Evolutionary conservation across 2,329 filamentous ascomycete genomes (phyloP).

Genomic region (Dactylellina cionopaga): DNA sequence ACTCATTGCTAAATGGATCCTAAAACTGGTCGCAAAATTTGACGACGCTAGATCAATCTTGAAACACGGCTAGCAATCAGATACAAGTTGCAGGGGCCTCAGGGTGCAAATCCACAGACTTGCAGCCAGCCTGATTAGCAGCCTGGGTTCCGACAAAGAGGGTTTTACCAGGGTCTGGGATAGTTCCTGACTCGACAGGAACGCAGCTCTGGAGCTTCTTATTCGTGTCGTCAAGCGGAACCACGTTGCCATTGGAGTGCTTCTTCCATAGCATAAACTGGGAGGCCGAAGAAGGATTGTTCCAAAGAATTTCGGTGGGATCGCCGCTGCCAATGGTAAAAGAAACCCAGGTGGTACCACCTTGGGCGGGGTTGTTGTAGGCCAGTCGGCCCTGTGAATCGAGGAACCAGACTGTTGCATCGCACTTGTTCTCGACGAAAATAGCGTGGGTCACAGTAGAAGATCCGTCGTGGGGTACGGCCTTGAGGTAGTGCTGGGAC

Average conservation of each 20-base stretch:
- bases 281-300: background rate
- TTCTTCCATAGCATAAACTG: background rate
- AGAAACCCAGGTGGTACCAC: background rate
- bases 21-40: no score
- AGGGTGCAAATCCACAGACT: conserved; percentile 13
- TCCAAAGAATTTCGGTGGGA: background rate
- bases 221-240: background rate
- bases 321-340: background rate
- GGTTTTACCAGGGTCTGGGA: background rate
- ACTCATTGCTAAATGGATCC: no score
- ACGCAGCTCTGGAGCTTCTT: conserved; percentile 17
- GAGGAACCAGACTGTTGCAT: conserved; percentile 8
- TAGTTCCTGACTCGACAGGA: background rate
- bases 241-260: conserved; percentile 9
- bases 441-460: background rate
- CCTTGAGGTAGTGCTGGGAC: conserved; percentile 14
- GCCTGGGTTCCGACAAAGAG: conserved; percentile 3
- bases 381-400: background rate
- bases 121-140: conserved; percentile 11
- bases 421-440: background rate
- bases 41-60: no score
- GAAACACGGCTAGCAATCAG: no score
- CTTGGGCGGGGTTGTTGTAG: background rate
- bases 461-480: background rate
- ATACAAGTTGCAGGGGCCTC: no score